Evolutionary conservation across 2,329 filamentous ascomycete species (phyloP).

Genomic region (Rhynchosporium secalis): DNA sequence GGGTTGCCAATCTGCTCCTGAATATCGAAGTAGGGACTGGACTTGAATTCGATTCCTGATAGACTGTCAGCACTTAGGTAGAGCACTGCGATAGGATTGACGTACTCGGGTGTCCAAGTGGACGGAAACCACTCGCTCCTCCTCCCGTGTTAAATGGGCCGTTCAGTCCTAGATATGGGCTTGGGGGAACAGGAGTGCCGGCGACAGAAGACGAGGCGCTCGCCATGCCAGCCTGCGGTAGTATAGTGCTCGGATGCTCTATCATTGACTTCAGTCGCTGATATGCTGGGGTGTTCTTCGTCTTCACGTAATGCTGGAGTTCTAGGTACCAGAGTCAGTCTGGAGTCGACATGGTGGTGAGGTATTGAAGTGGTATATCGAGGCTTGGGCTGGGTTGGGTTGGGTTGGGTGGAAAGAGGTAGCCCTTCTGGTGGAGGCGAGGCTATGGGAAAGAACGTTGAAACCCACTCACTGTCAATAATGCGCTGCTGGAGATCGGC

Average conservation of each 20-base stretch:
- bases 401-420: background rate
- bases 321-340: slow-evolving; percentile 24
- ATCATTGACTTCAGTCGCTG: slow-evolving; percentile 35
- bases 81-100: background rate
- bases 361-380: background rate
- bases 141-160: slow-evolving; percentile 26
- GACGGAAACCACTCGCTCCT: slow-evolving; percentile 13
- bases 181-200: slow-evolving; percentile 20
- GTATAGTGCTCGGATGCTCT: slow-evolving; percentile 26
- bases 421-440: slow-evolving; percentile 7
- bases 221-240: slow-evolving; percentile 14
- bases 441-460: slow-evolving; percentile 22
- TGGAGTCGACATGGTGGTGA: slow-evolving; percentile 6
- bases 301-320: slow-evolving; percentile 29
- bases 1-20: slow-evolving; percentile 63
- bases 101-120: slow-evolving; percentile 21
- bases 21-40: slow-evolving; percentile 83
- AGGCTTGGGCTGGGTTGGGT: background rate
- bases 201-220: slow-evolving; percentile 28
- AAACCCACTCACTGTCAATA: slow-evolving; percentile 64
- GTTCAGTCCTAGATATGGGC: slow-evolving; percentile 12
- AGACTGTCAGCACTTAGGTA: slow-evolving; percentile 21
- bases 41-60: slow-evolving; percentile 57
- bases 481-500: slow-evolving; percentile 77
- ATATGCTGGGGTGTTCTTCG: slow-evolving; percentile 31